Base-by-base conservation (phyloP, 2,329 filamentous ascomycete genomes). In the Bipolaris cookei region DNA sequence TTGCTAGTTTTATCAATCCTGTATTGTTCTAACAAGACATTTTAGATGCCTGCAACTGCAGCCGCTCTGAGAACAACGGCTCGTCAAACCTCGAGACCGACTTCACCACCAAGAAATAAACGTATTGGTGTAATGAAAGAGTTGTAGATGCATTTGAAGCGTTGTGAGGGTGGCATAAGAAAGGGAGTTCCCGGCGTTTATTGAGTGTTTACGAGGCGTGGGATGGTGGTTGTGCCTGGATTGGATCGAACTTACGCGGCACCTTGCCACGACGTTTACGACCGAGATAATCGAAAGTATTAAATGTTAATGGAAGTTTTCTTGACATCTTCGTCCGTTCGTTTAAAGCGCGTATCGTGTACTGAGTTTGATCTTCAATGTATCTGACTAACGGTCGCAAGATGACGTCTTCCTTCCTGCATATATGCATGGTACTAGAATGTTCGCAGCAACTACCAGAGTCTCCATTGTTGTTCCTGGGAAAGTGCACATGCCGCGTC, bases 71-170 rank as follows among this genome's bases (percentile, higher is more conserved):
- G 46, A 83, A 84, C 64, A 84, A 86, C 51, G 85, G 85, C 37
- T 82, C 83, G 56, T 86, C 89, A 64, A 77, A 77, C 56, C 79
- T 89, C 66, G 93, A 97, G 85, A 90, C 85, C 47, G 93, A 97
- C 78, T 97, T 97, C 74, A 97, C 92, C 35, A 91, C 88, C 52
- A 86, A 84, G 80, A 77, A 77, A 68, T 77, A 72, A 56, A 55
- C n/a, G 16, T 14, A 10, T 43, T 16, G 41, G 32, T 18, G 8
- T 35, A 37, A 34, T 18, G 14, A 21, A 34, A 25, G 28, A 23
- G 10, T 37, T 51, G 54, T 37, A 35, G 51, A 10, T 38, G 28
- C 23, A 16, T 41, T 43, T 37, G 44, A 49, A 51, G 45, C 35
- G 51, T 20, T 20, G 35, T 37, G 28, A 42, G 10, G 13, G 56